Conservation (phyloP, 2,329 filamentous ascomycete species). For the Kalaharituber pfeilii region DNA sequence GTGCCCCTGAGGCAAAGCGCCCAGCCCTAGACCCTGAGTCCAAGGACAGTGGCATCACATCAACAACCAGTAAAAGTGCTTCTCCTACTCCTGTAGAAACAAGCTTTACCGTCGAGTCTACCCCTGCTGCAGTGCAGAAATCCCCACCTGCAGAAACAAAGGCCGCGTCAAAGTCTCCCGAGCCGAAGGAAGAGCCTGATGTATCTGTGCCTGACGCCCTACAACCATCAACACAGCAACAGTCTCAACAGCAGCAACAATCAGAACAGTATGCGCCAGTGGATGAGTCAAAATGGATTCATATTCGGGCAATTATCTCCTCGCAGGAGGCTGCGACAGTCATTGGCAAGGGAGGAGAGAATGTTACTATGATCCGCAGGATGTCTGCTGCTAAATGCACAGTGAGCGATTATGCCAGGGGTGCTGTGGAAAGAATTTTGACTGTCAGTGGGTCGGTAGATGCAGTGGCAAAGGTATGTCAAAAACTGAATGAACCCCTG, state of each 20-base stretch:
- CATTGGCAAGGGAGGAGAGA: slow-evolving; percentile 97
- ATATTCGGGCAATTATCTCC: slow-evolving; percentile 90
- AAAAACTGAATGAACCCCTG: slow-evolving; percentile 5
- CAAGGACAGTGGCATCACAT: slow-evolving; percentile 40
- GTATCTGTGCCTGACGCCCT: slow-evolving; percentile 24
- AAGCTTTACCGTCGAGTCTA: slow-evolving; percentile 34
- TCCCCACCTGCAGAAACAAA: slow-evolving; percentile 23
- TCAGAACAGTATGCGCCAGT: slow-evolving; percentile 30
- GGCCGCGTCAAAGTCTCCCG: slow-evolving; percentile 24
- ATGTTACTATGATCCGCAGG: slow-evolving; percentile 89
- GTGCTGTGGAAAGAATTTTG: slow-evolving; percentile 90
- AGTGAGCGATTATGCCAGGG: slow-evolving; percentile 93
- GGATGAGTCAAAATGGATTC: slow-evolving; percentile 91
- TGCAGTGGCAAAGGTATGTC: slow-evolving; percentile 76
- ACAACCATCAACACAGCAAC: too few species aligned
- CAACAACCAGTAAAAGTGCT: not conserved
- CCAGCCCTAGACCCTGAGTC: slow-evolving; percentile 65
- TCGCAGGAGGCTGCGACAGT: slow-evolving; percentile 94
- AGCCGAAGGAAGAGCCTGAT: slow-evolving; percentile 23
- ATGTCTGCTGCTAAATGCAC: slow-evolving; percentile 96
- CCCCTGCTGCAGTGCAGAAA: slow-evolving; percentile 6
- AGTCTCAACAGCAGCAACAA: slow-evolving; percentile 29
- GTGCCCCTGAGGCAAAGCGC: slow-evolving; percentile 93
- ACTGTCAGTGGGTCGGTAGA: slow-evolving; percentile 95
- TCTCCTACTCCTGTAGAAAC: not conserved